These are phyloP conservation scores for Candida silvatica DNA, from an alignment of 805 yeast species.

Conservation along the genomic window DNA sequence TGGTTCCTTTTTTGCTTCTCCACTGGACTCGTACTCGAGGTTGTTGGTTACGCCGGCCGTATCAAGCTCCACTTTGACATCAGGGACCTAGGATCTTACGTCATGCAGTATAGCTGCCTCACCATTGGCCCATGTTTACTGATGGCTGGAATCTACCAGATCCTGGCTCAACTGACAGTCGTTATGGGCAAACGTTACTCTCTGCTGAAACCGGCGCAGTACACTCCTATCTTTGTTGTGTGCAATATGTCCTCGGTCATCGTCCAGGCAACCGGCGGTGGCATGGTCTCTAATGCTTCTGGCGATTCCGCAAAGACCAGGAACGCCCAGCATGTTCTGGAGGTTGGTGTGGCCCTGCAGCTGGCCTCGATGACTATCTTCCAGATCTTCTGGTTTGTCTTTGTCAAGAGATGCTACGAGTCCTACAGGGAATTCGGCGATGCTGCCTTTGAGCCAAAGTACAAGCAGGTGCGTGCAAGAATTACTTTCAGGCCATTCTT, in stretches of 20 bases:
- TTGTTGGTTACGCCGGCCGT: constrained; percentile 62
- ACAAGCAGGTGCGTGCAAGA: constrained; percentile 26
- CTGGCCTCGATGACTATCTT: constrained; percentile 62
- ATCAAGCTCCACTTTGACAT: constrained; percentile 32
- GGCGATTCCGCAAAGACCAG: constrained; percentile 21
- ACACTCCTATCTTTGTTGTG: constrained; percentile 54
- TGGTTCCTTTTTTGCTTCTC: constrained; percentile 58
- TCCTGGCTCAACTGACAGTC: constrained; percentile 58
- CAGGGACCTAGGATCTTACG: constrained; percentile 30
- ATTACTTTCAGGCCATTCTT: constrained; percentile 35
- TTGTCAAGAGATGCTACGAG: constrained; percentile 32
- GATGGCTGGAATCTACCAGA: constrained; percentile 76
- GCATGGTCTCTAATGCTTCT: constrained; percentile 45
- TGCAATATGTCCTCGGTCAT: constrained; percentile 59
- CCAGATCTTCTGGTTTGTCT: constrained; percentile 37
- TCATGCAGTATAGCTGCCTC: constrained; percentile 58
- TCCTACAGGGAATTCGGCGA: constrained; percentile 19
- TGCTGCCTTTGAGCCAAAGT: constrained; percentile 28
- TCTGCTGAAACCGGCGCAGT: constrained; percentile 44
- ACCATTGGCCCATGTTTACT: constrained; percentile 78
- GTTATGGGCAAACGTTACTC: constrained; percentile 52
- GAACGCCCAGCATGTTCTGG: constrained; percentile 59
- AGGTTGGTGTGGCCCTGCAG: constrained; percentile 74
- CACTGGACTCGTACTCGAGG: constrained; percentile 50
- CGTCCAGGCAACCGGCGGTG: constrained; percentile 75